These are phyloP conservation scores for Dimocarpus longan DNA, from an alignment of 345 rosid species.

Conservation along the genomic window DNA sequence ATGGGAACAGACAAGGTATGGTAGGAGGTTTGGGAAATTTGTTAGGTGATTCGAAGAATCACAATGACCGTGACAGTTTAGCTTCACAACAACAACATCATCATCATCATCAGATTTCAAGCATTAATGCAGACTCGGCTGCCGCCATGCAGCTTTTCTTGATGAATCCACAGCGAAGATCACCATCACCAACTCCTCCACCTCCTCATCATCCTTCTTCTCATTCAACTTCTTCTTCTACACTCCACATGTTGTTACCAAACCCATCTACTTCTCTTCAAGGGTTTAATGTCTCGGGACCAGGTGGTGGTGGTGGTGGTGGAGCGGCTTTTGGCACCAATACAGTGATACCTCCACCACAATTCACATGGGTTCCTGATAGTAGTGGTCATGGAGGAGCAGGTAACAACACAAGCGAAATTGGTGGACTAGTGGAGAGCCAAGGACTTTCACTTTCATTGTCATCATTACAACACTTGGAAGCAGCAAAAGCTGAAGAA, in stretches of 20 bases:
- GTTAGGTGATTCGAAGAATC: constrained; percentile 39
- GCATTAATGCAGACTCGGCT: constrained; percentile 67
- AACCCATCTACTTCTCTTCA: constrained; percentile 56
- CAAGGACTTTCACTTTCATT: constrained; percentile 90
- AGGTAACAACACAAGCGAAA: constrained; percentile 48
- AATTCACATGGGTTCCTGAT: constrained; percentile 66
- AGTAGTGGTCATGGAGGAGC: constrained; percentile 34
- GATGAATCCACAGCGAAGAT: constrained; percentile 84
- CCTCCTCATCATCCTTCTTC: constrained; percentile 33
- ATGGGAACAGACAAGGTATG: constrained; percentile 39
- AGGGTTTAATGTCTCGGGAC: constrained; percentile 41
- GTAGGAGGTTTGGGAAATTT: constrained; percentile 33
- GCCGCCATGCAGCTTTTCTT: constrained; percentile 94
- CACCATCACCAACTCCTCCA: constrained; percentile 62
- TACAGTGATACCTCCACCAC: constrained; percentile 49
- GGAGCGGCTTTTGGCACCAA: constrained; percentile 29
- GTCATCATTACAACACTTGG: constrained; percentile 78
- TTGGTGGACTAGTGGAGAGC: constrained; percentile 62
- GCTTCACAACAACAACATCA: constrained; percentile 48
- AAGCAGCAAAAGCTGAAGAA: constrained; percentile 87
- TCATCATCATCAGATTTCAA: constrained; percentile 61
- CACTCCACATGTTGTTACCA: constrained; percentile 90
- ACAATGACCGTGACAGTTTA: constrained; percentile 32
- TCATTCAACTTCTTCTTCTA: constrained; percentile 53
- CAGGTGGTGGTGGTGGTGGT: constrained; percentile 7